phyloP scores from a whole-genome alignment of 2,329 filamentous ascomycete species.

The Hypomyces perniciosus region DNA sequence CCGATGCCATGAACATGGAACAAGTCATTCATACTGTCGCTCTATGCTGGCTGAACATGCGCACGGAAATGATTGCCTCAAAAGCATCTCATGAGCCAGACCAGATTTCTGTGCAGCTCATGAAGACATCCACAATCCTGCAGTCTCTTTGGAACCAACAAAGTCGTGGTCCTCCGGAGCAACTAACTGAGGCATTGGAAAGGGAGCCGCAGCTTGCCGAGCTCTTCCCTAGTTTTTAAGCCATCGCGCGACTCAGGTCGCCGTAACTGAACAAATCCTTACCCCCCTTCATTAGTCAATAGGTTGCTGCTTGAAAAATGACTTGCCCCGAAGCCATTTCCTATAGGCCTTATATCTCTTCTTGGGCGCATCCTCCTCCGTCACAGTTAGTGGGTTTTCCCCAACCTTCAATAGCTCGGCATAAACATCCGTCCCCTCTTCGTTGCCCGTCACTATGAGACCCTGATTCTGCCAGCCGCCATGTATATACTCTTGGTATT shows the following conservation, averaged over 20 bases:
- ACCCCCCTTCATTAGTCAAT: conserved; percentile 39
- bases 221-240: conserved; percentile 16
- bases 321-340: conserved; percentile 93
- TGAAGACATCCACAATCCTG: conserved; percentile 17
- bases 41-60: conserved; percentile 56
- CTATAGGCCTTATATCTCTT: conserved; percentile 95
- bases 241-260: not conserved
- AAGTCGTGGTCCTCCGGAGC: conserved; percentile 7
- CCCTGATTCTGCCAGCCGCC: conserved; percentile 58
- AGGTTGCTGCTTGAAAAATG: conserved; percentile 86
- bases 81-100: not conserved
- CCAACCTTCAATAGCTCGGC: conserved; percentile 68
- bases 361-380: conserved; percentile 78
- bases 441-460: conserved; percentile 45
- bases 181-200: conserved; percentile 17
- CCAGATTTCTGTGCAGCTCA: conserved; percentile 10
- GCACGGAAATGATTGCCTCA: conserved; percentile 25
- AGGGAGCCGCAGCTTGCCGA: conserved; percentile 26
- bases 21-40: conserved; percentile 58
- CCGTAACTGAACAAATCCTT: not conserved
- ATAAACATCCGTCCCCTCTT: conserved; percentile 53
- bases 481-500: conserved; percentile 77
- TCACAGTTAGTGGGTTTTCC: conserved; percentile 81
- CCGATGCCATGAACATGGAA: conserved; percentile 46
- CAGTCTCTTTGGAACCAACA: conserved; percentile 19